Evolutionary conservation across 2,329 filamentous ascomycete genomes (phyloP).

Genomic region (Pseudogymnoascus sp.): DNA sequence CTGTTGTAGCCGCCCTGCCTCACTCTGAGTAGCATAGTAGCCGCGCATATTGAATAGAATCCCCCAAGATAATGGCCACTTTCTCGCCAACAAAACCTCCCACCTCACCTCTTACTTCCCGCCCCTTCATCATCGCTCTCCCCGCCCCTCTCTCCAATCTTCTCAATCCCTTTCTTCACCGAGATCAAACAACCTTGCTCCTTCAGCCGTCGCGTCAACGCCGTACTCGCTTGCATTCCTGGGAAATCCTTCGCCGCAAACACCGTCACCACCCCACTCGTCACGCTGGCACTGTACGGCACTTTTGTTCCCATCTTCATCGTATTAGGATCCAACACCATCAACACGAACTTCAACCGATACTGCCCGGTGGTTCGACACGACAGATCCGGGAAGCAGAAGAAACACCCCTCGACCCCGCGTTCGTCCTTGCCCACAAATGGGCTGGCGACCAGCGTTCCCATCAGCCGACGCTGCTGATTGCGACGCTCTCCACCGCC

Average conservation of each 20-base stretch:
- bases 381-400: constrained; percentile 77
- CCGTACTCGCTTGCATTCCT: constrained; percentile 73
- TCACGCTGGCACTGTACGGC: not conserved
- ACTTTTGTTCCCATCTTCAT: constrained; percentile 48
- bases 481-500: constrained; percentile 46
- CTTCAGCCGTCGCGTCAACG: constrained; percentile 66
- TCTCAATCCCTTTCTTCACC: constrained; percentile 79
- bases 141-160: constrained; percentile 32
- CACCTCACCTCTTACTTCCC: not conserved
- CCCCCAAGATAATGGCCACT: not conserved
- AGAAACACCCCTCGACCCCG: constrained; percentile 70
- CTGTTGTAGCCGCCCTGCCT: not conserved
- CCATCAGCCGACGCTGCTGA: constrained; percentile 71
- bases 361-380: constrained; percentile 73
- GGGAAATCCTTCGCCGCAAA: constrained; percentile 83
- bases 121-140: constrained; percentile 14
- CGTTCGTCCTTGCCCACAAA: constrained; percentile 72
- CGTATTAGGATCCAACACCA: constrained; percentile 59
- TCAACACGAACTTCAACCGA: constrained; percentile 65
- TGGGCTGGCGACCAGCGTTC: constrained; percentile 68
- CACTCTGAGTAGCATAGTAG: not conserved
- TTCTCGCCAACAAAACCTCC: not conserved
- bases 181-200: constrained; percentile 77
- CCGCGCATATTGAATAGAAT: not conserved
- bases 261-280: constrained; percentile 57